These are phyloP conservation scores for Lenzites betulinus DNA, from an alignment of 768 basidiomycete genomes.

Conservation along the genomic window DNA sequence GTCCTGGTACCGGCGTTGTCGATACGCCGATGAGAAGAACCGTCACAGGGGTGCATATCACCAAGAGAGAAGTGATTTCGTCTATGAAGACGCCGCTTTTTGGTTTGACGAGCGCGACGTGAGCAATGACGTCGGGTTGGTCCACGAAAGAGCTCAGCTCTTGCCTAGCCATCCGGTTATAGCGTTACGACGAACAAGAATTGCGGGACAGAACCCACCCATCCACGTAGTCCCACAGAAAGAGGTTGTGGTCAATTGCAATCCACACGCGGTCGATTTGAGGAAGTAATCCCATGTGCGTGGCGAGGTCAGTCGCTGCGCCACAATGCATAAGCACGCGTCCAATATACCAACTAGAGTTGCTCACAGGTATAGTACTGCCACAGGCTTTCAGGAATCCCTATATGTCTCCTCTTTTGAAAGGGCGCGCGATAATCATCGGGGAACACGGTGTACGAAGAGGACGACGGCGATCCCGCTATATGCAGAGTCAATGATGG, in stretches of 20 bases:
- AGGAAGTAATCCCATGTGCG: slow-evolving; percentile 89
- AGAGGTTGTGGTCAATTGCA: slow-evolving; percentile 89
- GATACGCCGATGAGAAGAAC: slow-evolving; percentile 86
- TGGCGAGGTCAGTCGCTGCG: slow-evolving; percentile 65
- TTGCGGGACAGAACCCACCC: slow-evolving; percentile 58
- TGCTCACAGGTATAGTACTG: slow-evolving; percentile 71
- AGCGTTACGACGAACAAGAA: slow-evolving; percentile 30
- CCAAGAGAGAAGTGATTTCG: slow-evolving; percentile 84
- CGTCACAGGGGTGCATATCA: slow-evolving; percentile 85
- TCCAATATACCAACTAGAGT: background rate
- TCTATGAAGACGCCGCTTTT: slow-evolving; percentile 89
- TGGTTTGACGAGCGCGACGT: slow-evolving; percentile 86
- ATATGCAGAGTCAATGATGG: slow-evolving; percentile 1
- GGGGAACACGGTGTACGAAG: slow-evolving; percentile 75
- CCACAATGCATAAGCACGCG: slow-evolving; percentile 21
- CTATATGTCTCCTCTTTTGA: slow-evolving; percentile 73
- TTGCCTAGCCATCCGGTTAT: slow-evolving; percentile 44
- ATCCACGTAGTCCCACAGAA: slow-evolving; percentile 95
- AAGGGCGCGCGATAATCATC: slow-evolving; percentile 80
- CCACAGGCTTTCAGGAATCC: slow-evolving; percentile 78
- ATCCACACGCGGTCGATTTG: slow-evolving; percentile 97
- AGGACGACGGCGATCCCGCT: slow-evolving; percentile 71
- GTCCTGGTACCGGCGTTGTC: slow-evolving; percentile 43
- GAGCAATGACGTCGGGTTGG: slow-evolving; percentile 85
- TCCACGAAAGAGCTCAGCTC: slow-evolving; percentile 92